Percentiles rank a stretch among this genome's conserved stretches.
Conservation (phyloP, 2,329 filamentous ascomycete species). For the Colletotrichum aenigma region DNA sequence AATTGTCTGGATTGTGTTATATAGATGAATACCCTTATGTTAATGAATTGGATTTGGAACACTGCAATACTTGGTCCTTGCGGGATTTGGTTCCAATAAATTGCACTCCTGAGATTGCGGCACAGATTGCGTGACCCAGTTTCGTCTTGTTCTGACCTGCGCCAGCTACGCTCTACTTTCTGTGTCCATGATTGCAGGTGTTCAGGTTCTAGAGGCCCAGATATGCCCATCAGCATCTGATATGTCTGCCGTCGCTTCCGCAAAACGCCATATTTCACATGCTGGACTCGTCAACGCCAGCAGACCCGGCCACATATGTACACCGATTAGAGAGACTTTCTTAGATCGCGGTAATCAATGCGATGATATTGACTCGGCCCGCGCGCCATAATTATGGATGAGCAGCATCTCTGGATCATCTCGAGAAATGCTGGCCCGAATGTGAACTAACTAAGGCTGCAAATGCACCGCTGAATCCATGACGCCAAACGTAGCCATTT, state of each 20-base stretch:
- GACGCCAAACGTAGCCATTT: constrained; percentile 8
- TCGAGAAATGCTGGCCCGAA: not conserved
- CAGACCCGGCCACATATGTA: not conserved
- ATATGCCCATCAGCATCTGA: not conserved
- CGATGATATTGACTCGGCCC: not conserved
- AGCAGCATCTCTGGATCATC: not conserved
- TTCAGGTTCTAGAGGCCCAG: not conserved
- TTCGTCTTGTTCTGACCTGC: not conserved
- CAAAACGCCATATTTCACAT: not conserved
- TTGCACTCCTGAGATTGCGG: not conserved
- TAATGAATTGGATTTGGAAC: not conserved
- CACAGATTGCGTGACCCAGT: not conserved
- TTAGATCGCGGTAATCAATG: not conserved
- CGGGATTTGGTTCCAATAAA: not conserved
- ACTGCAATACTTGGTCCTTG: not conserved
- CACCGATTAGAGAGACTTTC: not conserved
- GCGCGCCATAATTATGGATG: not conserved
- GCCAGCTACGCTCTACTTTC: not conserved
- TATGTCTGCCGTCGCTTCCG: not conserved
- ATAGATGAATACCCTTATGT: not conserved
- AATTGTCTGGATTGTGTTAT: not conserved
- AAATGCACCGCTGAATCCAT: constrained; percentile 3
- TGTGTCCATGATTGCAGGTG: not conserved
- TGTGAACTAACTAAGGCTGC: not conserved
- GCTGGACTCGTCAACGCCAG: not conserved